Percentiles rank a stretch among this genome's conserved stretches.
phyloP scores from a whole-genome alignment of 495 filamentous ascomycete species.

The Schizothecium vesticola region DNA sequence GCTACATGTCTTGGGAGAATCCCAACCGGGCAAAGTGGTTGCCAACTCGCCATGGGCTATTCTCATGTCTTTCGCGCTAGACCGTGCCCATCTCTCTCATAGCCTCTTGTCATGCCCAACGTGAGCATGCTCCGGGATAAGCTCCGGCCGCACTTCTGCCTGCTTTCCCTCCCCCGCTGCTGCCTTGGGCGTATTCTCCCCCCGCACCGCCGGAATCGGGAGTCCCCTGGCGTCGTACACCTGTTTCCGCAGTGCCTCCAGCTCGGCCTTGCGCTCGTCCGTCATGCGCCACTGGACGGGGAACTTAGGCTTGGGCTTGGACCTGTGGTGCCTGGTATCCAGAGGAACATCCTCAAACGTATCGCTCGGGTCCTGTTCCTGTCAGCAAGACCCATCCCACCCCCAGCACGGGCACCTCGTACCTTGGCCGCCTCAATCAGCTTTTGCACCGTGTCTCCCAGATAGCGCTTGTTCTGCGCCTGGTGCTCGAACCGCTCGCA shows the following conservation, averaged over 20 bases:
- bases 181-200: background rate
- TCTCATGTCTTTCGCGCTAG: background rate
- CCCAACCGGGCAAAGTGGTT: background rate
- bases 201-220: background rate
- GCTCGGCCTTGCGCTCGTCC: slow-evolving; percentile 55
- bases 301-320: slow-evolving; percentile 64
- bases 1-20: background rate
- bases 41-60: background rate
- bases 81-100: background rate
- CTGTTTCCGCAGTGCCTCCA: slow-evolving; percentile 54
- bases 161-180: too few relatives aligned
- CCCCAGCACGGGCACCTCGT: slow-evolving; percentile 13
- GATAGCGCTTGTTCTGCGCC: slow-evolving; percentile 93
- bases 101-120: background rate
- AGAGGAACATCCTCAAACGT: slow-evolving; percentile 85
- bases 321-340: slow-evolving; percentile 80
- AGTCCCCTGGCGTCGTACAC: slow-evolving; percentile 18
- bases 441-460: slow-evolving; percentile 69
- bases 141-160: background rate
- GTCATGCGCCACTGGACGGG: slow-evolving; percentile 79
- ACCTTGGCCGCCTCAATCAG: slow-evolving; percentile 73
- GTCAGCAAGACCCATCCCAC: background rate
- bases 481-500: slow-evolving; percentile 81
- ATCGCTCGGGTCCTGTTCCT: slow-evolving; percentile 58
- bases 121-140: background rate